phyloP scores from a whole-genome alignment of 768 basidiomycete genomes.

The Lentinula aciculospora region DNA sequence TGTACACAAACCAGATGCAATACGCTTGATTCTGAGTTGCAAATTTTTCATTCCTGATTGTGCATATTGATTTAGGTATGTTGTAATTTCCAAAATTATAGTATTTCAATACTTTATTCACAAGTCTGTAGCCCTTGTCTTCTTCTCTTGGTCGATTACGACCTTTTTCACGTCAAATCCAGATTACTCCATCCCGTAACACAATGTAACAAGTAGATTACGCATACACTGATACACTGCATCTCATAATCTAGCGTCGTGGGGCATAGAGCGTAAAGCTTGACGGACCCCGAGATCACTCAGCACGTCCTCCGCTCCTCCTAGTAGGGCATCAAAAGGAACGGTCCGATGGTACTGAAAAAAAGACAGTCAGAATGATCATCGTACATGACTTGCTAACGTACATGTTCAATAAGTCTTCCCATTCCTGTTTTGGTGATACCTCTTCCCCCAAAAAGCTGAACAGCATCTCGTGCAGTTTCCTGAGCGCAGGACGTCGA shows the following conservation, averaged over 20 bases:
- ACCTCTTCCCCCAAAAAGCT: constrained; percentile 84
- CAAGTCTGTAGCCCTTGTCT: no score
- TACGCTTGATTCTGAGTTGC: not conserved
- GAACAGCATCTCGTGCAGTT: constrained; percentile 69
- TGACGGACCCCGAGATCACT: constrained; percentile 81
- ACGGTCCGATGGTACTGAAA: constrained; percentile 58
- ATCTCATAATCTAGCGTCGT: constrained; percentile 52
- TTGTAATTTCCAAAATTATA: not conserved
- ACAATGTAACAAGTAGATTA: no score
- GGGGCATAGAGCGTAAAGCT: constrained; percentile 72
- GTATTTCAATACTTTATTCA: not conserved
- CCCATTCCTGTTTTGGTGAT: constrained; percentile 74
- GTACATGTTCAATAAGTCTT: constrained; percentile 58
- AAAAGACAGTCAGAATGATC: not conserved
- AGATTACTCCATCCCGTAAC: no score
- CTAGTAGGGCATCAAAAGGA: constrained; percentile 66
- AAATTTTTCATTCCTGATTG: not conserved
- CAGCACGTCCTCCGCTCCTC: constrained; percentile 80
- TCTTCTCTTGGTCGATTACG: no score
- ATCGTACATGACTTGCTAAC: constrained; percentile 12
- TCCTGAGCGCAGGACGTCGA: constrained; percentile 55
- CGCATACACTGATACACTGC: no score
- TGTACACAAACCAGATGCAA: not conserved
- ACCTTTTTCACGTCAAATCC: no score
- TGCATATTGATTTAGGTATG: not conserved